Conservation (phyloP, 495 filamentous ascomycete genomes). For the Polyplosphaeria fusca region DNA sequence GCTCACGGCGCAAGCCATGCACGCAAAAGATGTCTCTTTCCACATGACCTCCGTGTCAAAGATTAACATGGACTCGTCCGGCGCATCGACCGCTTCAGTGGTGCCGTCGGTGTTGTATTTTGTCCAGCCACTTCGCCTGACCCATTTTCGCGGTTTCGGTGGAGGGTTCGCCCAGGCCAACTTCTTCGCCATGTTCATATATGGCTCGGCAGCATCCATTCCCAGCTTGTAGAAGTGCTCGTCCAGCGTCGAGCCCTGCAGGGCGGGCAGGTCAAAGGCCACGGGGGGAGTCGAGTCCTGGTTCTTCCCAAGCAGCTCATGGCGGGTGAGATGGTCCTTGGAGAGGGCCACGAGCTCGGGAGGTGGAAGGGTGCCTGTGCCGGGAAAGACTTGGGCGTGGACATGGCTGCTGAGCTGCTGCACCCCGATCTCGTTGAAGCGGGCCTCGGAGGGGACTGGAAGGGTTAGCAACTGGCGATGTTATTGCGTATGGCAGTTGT, state of each 20-base stretch:
- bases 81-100: constrained; percentile 66
- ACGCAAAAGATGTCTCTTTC: constrained; percentile 83
- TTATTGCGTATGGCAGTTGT: background rate
- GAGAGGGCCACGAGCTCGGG: constrained; percentile 73
- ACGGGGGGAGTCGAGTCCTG: constrained; percentile 71
- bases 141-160: constrained; percentile 75
- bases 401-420: constrained; percentile 85
- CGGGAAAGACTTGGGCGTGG: constrained; percentile 77
- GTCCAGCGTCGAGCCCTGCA: constrained; percentile 79
- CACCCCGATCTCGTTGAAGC: constrained; percentile 89
- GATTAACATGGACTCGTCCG: constrained; percentile 74
- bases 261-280: constrained; percentile 75
- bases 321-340: constrained; percentile 75
- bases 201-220: constrained; percentile 85
- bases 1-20: constrained; percentile 92
- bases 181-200: constrained; percentile 66
- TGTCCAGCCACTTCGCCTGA: constrained; percentile 83
- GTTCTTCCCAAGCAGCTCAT: constrained; percentile 88
- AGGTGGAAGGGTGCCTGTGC: constrained; percentile 55
- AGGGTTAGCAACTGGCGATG: background rate
- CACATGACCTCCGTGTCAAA: constrained; percentile 99
- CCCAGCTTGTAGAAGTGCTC: constrained; percentile 95
- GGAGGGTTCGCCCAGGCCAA: constrained; percentile 67
- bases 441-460: constrained; percentile 56
- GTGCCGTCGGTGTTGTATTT: constrained; percentile 77